Conservation (phyloP, 1,284 basidiomycete genomes). For the Tilletiaria anomala region DNA sequence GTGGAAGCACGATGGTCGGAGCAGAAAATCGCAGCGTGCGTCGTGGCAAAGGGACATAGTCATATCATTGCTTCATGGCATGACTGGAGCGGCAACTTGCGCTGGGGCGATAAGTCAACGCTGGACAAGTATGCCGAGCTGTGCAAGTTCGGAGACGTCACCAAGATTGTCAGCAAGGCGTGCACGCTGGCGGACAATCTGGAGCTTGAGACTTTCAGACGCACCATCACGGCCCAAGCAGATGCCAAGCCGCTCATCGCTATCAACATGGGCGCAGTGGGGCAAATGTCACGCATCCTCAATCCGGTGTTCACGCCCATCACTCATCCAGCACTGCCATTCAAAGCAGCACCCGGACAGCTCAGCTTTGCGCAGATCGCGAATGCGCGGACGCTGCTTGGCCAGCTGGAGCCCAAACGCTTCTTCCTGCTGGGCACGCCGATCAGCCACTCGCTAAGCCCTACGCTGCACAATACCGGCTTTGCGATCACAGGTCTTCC, state of each 20-base stretch:
- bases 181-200: conserved; percentile 63
- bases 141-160: conserved; percentile 55
- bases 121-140: conserved; percentile 38
- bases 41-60: conserved; percentile 54
- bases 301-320: conserved; percentile 8
- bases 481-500: conserved; percentile 71
- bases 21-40: conserved; percentile 51
- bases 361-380: conserved; percentile 5
- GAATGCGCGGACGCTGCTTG: conserved; percentile 47
- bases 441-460: conserved; percentile 77
- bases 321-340: conserved; percentile 7
- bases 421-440: conserved; percentile 83
- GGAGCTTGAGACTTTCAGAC: conserved; percentile 57
- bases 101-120: conserved; percentile 60
- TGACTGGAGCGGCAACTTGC: conserved; percentile 72
- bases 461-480: conserved; percentile 78
- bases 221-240: too few relatives aligned
- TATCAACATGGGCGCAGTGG: conserved; percentile 9
- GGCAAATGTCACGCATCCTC: conserved; percentile 4
- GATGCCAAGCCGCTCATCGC: conserved; percentile 6
- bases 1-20: conserved; percentile 68
- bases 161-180: conserved; percentile 84
- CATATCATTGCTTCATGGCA: conserved; percentile 86
- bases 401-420: conserved; percentile 54
- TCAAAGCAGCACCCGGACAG: conserved; percentile 7